These are phyloP conservation scores for Pythium phragmitis DNA, from an alignment of 352 stramenopile species.

Conservation along the genomic window DNA sequence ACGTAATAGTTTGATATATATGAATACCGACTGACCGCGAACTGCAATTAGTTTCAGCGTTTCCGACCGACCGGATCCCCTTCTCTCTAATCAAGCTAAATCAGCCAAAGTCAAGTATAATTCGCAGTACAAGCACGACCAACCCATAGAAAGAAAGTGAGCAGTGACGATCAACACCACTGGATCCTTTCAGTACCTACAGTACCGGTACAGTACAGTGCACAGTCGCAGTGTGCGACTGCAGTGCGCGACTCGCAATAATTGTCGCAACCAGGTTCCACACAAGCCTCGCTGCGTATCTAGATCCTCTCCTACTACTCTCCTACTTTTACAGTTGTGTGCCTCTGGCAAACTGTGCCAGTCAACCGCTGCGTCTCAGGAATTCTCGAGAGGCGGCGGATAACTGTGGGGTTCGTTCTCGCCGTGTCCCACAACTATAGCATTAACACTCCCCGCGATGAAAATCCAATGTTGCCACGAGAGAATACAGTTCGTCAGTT, in stretches of 20 bases:
- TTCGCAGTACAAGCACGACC: neutral
- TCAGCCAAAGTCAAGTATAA: neutral
- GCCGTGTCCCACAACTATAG: no score
- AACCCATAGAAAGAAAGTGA: neutral
- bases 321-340: no score
- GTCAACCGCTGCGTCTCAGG: neutral
- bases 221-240: no score
- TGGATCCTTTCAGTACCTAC: slow-evolving; percentile 10
- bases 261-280: neutral
- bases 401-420: no score
- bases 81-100: neutral
- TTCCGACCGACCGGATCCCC: neutral
- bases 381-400: no score
- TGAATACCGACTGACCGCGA: slow-evolving; percentile 6
- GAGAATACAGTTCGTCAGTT: no score
- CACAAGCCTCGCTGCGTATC: neutral
- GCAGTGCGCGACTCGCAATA: neutral
- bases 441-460: no score
- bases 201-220: no score
- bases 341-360: neutral
- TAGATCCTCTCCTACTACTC: no score
- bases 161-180: neutral
- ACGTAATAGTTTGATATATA: neutral
- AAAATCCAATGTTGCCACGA: no score
- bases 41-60: neutral